Percentiles rank a stretch among this genome's conserved stretches.
phyloP scores from a whole-genome alignment of 345 rosid genomes.

The Acer negundo region DNA sequence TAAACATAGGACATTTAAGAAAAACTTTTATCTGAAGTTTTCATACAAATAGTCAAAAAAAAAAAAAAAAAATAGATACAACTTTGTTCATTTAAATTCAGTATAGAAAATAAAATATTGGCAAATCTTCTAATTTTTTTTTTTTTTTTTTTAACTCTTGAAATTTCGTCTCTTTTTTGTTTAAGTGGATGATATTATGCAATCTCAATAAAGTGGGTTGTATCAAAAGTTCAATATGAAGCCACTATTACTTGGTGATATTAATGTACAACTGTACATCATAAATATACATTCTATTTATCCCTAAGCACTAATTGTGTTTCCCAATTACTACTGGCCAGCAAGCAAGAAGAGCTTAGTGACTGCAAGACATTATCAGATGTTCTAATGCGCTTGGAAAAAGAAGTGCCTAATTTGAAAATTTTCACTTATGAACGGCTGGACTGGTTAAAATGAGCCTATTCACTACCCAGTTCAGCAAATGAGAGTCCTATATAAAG shows the following conservation, averaged over 20 bases:
- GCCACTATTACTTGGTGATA: conserved; percentile 1
- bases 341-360: conserved; percentile 45
- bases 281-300: neutral
- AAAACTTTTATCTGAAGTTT: neutral
- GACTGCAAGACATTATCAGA: conserved; percentile 65
- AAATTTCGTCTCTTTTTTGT: neutral
- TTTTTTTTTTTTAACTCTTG: neutral
- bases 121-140: neutral
- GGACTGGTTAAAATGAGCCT: conserved; percentile 88
- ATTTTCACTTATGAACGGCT: conserved; percentile 67
- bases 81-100: neutral
- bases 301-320: conserved; percentile 9
- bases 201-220: neutral
- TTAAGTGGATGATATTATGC: neutral
- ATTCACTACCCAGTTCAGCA: conserved; percentile 53
- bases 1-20: neutral
- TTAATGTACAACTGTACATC: neutral
- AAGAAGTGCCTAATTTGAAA: conserved; percentile 62
- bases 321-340: conserved; percentile 32
- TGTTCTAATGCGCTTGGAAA: conserved; percentile 55
- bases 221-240: neutral
- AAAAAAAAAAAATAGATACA: neutral
- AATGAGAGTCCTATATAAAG: conserved; percentile 61
- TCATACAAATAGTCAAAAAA: neutral
- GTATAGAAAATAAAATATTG: neutral